Percentiles rank a stretch among this genome's conserved stretches.
phyloP scores from a whole-genome alignment of 768 basidiomycete species.

The Lactarius psammicola region DNA sequence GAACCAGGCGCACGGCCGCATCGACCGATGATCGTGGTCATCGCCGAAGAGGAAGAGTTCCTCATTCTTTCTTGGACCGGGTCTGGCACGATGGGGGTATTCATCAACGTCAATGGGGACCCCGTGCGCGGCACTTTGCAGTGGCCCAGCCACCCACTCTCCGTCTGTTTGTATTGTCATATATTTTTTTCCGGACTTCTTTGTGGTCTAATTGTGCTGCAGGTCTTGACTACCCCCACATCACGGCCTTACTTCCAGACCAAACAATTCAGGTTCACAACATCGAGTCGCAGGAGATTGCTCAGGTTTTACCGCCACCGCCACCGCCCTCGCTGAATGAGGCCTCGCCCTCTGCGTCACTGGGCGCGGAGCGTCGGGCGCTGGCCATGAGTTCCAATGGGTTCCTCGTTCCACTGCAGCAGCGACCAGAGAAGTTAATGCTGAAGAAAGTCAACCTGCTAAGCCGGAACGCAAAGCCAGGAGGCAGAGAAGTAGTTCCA shows the following conservation, averaged over 20 bases:
- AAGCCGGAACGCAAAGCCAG: slow-evolving; percentile 23
- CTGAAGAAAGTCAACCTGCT: slow-evolving; percentile 22
- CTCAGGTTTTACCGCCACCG: slow-evolving; percentile 64
- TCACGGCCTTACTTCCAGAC: slow-evolving; percentile 76
- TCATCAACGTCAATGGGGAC: slow-evolving; percentile 80
- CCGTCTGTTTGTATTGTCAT: slow-evolving; percentile 57
- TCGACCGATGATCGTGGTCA: slow-evolving; percentile 72
- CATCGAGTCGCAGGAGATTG: slow-evolving; percentile 66
- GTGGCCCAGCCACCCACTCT: slow-evolving; percentile 77
- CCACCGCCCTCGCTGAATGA: slow-evolving; percentile 25
- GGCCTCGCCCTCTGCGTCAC: slow-evolving; percentile 31
- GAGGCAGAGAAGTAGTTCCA: slow-evolving; percentile 20
- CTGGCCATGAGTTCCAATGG: slow-evolving; percentile 37
- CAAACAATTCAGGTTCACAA: slow-evolving; percentile 79
- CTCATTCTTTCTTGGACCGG: slow-evolving; percentile 86
- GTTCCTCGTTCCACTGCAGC: slow-evolving; percentile 44
- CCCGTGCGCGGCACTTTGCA: slow-evolving; percentile 87
- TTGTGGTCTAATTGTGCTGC: slow-evolving; percentile 2
- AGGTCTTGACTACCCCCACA: slow-evolving; percentile 82
- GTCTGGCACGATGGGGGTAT: slow-evolving; percentile 76
- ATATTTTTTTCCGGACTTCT: neutral
- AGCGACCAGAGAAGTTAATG: slow-evolving; percentile 43
- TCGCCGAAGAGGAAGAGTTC: slow-evolving; percentile 78
- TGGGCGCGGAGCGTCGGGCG: slow-evolving; percentile 34
- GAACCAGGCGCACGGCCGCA: slow-evolving; percentile 42